These are phyloP conservation scores for Naganishia sp. DNA, from an alignment of 1,284 basidiomycete species.

Conservation along the genomic window DNA sequence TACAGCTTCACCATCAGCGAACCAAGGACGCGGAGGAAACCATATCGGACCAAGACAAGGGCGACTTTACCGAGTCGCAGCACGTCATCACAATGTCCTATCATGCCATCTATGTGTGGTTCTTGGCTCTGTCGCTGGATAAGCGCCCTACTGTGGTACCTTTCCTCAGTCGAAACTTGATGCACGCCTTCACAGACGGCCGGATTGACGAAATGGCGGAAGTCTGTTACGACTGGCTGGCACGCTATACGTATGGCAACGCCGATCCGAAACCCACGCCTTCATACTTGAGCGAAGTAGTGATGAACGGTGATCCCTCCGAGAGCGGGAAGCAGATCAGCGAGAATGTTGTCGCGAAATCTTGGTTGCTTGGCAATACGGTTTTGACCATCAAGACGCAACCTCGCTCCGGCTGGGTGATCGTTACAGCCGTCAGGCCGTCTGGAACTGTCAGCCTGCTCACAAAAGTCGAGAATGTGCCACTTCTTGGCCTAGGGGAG, in stretches of 20 bases:
- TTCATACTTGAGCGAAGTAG: slow-evolving; percentile 71
- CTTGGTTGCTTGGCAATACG: slow-evolving; percentile 85
- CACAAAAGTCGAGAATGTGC: slow-evolving; percentile 88
- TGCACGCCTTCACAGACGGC: slow-evolving; percentile 79
- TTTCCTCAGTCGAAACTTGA: slow-evolving; percentile 83
- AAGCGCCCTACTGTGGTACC: slow-evolving; percentile 81
- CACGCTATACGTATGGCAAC: slow-evolving; percentile 90
- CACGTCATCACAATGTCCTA: slow-evolving; percentile 93
- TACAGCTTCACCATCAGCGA: slow-evolving; percentile 69
- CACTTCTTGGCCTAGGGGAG: slow-evolving; percentile 77
- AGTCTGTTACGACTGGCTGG: slow-evolving; percentile 97
- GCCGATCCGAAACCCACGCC: slow-evolving; percentile 86
- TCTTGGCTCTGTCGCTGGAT: slow-evolving; percentile 81
- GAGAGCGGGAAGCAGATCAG: slow-evolving; percentile 43
- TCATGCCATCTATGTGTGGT: slow-evolving; percentile 93
- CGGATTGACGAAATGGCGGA: slow-evolving; percentile 87
- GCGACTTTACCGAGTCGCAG: slow-evolving; percentile 77
- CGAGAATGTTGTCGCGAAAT: slow-evolving; percentile 58
- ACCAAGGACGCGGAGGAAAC: slow-evolving; percentile 54
- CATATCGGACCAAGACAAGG: slow-evolving; percentile 28
- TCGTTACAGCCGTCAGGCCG: slow-evolving; percentile 79
- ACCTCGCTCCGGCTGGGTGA: slow-evolving; percentile 80
- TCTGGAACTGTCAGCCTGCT: slow-evolving; percentile 83
- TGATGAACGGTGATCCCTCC: slow-evolving; percentile 49
- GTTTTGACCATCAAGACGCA: slow-evolving; percentile 81